phyloP scores from a whole-genome alignment of 2,329 filamentous ascomycete genomes.

The Cordyceps cateniannulata region DNA sequence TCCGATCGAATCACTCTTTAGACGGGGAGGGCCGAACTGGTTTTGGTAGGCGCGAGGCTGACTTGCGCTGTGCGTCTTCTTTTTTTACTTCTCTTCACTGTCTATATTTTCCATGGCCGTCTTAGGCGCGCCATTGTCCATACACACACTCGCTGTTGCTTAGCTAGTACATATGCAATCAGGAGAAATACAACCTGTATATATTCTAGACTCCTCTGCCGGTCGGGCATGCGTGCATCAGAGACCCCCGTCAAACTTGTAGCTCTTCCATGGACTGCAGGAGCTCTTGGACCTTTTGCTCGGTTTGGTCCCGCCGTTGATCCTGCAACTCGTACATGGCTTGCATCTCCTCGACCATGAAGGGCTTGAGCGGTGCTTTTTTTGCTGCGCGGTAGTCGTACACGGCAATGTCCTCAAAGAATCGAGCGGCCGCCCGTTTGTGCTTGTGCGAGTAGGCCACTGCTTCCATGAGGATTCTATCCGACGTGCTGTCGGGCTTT shows the following conservation, averaged over 20 bases:
- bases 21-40: neutral
- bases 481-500: conserved; percentile 35
- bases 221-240: neutral
- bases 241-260: neutral
- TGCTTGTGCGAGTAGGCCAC: conserved; percentile 70
- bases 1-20: conserved; percentile 1
- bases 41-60: neutral
- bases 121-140: conserved; percentile 9
- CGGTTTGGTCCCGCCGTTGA: conserved; percentile 14
- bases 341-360: conserved; percentile 33
- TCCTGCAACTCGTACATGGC: conserved; percentile 30
- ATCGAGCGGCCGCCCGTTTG: conserved; percentile 65
- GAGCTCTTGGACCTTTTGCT: conserved; percentile 16
- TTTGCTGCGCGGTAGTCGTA: conserved; percentile 52
- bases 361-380: conserved; percentile 33
- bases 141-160: neutral
- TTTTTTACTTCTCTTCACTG: conserved; percentile 8
- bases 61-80: neutral
- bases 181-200: conserved; percentile 11
- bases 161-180: conserved; percentile 6
- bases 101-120: conserved; percentile 12
- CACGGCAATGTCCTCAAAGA: conserved; percentile 70
- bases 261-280: conserved; percentile 13
- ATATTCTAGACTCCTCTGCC: neutral
- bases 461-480: conserved; percentile 52